Evolutionary conservation across 768 basidiomycete species (phyloP).

Genomic region (Astraeus odoratus): DNA sequence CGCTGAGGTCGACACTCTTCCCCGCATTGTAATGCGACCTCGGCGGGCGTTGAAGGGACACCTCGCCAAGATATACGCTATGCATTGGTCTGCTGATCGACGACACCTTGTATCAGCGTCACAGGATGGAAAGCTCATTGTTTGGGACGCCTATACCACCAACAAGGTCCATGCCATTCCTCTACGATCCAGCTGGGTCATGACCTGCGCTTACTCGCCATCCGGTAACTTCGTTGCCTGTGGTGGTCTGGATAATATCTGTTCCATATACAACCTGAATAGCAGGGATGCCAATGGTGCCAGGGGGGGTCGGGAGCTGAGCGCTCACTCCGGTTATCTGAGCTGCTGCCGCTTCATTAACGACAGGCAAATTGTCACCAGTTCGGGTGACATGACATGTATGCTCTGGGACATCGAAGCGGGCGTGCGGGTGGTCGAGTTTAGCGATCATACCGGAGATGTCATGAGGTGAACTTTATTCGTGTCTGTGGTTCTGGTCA

Average conservation of each 20-base stretch:
- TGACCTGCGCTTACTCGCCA: slow-evolving; percentile 99
- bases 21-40: slow-evolving; percentile 94
- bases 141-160: slow-evolving; percentile 99
- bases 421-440: slow-evolving; percentile 95
- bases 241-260: slow-evolving; percentile 98
- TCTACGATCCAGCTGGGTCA: slow-evolving; percentile 97
- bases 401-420: slow-evolving; percentile 99
- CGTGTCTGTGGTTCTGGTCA: background rate
- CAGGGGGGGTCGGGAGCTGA: slow-evolving; percentile 90
- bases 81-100: slow-evolving; percentile 98
- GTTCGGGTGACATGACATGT: slow-evolving; percentile 98
- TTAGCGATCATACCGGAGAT: slow-evolving; percentile 98
- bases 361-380: slow-evolving; percentile 96
- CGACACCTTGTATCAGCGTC: slow-evolving; percentile 99
- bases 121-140: slow-evolving; percentile 98
- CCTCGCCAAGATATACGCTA: slow-evolving; percentile 98
- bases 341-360: slow-evolving; percentile 98
- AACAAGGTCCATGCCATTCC: slow-evolving; percentile 99
- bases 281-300: slow-evolving; percentile 66
- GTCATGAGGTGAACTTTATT: slow-evolving; percentile 83
- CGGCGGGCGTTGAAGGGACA: slow-evolving; percentile 94
- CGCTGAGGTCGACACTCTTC: slow-evolving; percentile 90
- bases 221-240: slow-evolving; percentile 97
- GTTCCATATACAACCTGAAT: slow-evolving; percentile 94
- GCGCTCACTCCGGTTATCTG: slow-evolving; percentile 97